Base-by-base conservation (phyloP, 306 rosid genomes). In the Vicia sativa region DNA sequence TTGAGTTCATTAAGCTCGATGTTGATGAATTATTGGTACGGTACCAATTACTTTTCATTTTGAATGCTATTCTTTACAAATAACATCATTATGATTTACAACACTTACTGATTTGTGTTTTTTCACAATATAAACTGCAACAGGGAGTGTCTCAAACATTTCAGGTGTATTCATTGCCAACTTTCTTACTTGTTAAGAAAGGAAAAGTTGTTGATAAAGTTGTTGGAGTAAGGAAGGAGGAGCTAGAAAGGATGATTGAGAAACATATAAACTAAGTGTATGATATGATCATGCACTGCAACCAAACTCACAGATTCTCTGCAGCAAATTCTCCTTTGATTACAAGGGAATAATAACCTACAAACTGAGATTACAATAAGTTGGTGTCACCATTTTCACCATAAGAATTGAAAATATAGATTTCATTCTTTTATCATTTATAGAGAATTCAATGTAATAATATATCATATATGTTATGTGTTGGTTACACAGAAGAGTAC, bases 11-110 rank as follows among this genome's bases (percentile, higher is more conserved):
- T 75, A 78, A 81, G 82, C 70, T 87, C 66, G 98, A 92, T 62
- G 96, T 85, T 4, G 95, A 92, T 29, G 87, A 84, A 58, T 65
- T 92, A 53, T 31, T 63, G 76, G 95, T 89, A 80, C 77, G 81
- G 56, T n/a, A 31, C 52, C 45, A 13, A 19, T 37, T 48, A 23
- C 19, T 58, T 14, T 60, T 53, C 14, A 64, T 21, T n/a, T n/a
- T n/a, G n/a, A n/a, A n/a, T n/a, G n/a, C n/a, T n/a, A n/a, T n/a
- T n/a, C n/a, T n/a, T n/a, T n/a, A n/a, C n/a, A n/a, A n/a, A n/a
- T n/a, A n/a, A n/a, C n/a, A n/a, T n/a, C n/a, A n/a, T n/a, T n/a
- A n/a, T n/a, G n/a, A n/a, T 48, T 16, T 48, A 4, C 6, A 48
- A 7, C 54, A 16, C 2, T 16, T 48, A 16, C 55, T 48, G 26